A percentile compares a stretch with the other conserved stretches of the same genome.
Conservation (phyloP, 1,284 basidiomycete species). For the Agaricales sp. region DNA sequence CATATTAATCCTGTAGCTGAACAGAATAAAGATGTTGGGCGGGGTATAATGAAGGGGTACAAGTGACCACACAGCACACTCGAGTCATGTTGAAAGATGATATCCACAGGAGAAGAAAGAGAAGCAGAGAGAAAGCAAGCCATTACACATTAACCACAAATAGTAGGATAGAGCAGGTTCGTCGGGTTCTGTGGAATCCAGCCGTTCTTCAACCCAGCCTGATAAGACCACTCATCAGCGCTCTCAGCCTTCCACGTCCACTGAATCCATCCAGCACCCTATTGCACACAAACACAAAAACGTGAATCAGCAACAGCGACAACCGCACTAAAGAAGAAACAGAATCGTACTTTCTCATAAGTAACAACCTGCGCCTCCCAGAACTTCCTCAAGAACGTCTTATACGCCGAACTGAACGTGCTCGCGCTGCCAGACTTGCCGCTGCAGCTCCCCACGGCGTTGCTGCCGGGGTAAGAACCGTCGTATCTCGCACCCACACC, state of each 20-base stretch:
- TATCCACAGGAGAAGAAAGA: not conserved
- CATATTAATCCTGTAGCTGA: no score
- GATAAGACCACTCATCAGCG: slow-evolving; percentile 71
- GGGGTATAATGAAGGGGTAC: not conserved
- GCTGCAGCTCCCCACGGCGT: slow-evolving; percentile 60
- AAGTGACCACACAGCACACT: not conserved
- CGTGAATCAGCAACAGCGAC: not conserved
- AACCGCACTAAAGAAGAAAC: not conserved
- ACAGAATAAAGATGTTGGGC: no score
- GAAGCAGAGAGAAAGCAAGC: no score
- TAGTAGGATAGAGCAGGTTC: slow-evolving; percentile 47
- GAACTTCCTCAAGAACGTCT: slow-evolving; percentile 71
- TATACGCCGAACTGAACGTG: slow-evolving; percentile 71
- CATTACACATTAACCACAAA: slow-evolving; percentile 27
- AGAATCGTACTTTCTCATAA: slow-evolving; percentile 22
- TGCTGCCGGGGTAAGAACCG: slow-evolving; percentile 58
- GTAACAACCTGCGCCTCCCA: slow-evolving; percentile 76
- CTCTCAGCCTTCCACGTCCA: slow-evolving; percentile 62
- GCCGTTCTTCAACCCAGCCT: slow-evolving; percentile 66
- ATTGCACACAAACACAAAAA: slow-evolving; percentile 7
- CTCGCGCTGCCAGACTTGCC: slow-evolving; percentile 64
- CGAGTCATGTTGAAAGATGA: no score
- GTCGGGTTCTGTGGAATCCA: slow-evolving; percentile 76
- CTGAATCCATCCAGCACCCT: slow-evolving; percentile 59
- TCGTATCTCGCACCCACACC: slow-evolving; percentile 72